Conservation (phyloP, 768 basidiomycete species). For the Piloderma croceum region DNA sequence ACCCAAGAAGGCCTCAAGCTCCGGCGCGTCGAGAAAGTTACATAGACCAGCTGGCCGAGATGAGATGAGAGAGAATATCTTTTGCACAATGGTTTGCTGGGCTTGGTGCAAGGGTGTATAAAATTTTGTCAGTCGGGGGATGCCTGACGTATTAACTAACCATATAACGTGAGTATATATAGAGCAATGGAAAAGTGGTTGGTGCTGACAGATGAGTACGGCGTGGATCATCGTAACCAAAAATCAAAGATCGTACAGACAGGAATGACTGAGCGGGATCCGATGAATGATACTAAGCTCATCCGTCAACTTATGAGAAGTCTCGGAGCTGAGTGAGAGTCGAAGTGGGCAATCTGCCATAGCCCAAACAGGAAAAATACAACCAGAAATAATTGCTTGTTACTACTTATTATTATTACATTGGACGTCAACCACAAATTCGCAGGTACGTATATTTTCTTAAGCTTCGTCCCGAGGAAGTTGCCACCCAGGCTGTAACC, state of each 20-base stretch:
- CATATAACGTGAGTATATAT: constrained; percentile 13
- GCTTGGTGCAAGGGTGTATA: constrained; percentile 67
- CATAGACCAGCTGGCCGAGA: constrained; percentile 79
- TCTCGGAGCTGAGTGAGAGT: constrained; percentile 1
- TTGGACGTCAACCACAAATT: neutral
- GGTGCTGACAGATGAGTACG: constrained; percentile 77
- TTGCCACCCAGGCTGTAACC: constrained; percentile 70
- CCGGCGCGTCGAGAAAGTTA: constrained; percentile 94
- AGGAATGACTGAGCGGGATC: too few species aligned
- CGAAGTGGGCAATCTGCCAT: constrained; percentile 4
- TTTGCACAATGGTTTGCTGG: constrained; percentile 67
- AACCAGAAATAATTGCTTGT: too few species aligned
- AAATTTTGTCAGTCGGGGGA: constrained; percentile 81
- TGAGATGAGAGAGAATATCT: constrained; percentile 86
- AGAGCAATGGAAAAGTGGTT: constrained; percentile 14
- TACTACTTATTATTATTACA: too few species aligned
- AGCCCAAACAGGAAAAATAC: too few species aligned
- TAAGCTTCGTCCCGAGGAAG: constrained; percentile 63
- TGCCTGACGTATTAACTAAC: constrained; percentile 89
- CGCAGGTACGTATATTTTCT: constrained; percentile 5
- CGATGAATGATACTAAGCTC: too few species aligned
- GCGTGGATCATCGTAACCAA: constrained; percentile 66
- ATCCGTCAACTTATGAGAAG: too few species aligned
- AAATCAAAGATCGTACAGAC: too few species aligned
- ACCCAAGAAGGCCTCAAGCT: constrained; percentile 70